Conservation (phyloP, 345 rosid genomes). For the Zanthoxylum bungeanum region DNA sequence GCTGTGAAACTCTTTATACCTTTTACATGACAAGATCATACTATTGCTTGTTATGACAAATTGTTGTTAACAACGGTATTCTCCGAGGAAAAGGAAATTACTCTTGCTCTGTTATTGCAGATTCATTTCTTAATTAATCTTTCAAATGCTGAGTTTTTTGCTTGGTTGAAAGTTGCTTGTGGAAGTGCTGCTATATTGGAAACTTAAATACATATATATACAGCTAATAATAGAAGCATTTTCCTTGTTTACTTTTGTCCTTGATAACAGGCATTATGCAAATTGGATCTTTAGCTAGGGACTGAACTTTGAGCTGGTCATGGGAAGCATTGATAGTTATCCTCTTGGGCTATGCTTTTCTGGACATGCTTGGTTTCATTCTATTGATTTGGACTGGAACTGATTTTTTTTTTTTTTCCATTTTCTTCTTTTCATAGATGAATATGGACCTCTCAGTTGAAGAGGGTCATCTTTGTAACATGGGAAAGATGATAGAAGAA, state of each 20-base stretch:
- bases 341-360: neutral
- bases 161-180: neutral
- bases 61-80: neutral
- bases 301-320: no score
- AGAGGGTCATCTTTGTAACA: constrained; percentile 93
- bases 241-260: neutral
- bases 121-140: neutral
- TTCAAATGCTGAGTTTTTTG: no score
- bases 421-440: constrained; percentile 46
- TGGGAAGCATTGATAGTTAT: neutral
- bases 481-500: constrained; percentile 99
- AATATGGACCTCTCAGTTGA: constrained; percentile 75
- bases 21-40: neutral
- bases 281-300: neutral
- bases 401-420: neutral
- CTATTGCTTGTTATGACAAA: neutral
- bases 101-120: neutral
- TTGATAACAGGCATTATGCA: no score
- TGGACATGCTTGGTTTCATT: neutral
- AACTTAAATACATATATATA: neutral
- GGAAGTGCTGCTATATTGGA: neutral
- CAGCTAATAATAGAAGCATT: neutral
- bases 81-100: neutral
- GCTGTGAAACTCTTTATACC: neutral
- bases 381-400: neutral